Percentiles rank a stretch among this genome's conserved stretches.
Evolutionary conservation across 768 basidiomycete genomes (phyloP).

Genomic region (Gloeophyllum trabeum): DNA sequence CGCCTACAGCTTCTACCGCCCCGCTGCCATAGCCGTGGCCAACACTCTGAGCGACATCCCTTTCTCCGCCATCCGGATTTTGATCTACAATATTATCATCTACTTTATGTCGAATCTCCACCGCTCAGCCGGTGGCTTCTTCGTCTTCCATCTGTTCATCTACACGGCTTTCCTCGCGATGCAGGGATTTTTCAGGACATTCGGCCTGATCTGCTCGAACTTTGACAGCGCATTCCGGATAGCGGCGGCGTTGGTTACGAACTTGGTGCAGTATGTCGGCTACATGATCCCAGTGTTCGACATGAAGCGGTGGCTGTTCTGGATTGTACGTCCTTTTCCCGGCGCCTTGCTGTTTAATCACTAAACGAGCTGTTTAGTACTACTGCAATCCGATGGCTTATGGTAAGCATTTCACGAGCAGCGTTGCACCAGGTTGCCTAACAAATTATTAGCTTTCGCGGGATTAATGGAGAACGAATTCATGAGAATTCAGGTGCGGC

Average conservation of each 20-base stretch:
- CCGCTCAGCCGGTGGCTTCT: slow-evolving; percentile 30
- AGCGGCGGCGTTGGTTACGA: slow-evolving; percentile 62
- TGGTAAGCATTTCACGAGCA: slow-evolving; percentile 22
- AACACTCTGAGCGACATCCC: slow-evolving; percentile 63
- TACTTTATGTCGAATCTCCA: slow-evolving; percentile 56
- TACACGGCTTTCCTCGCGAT: slow-evolving; percentile 59
- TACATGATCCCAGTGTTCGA: slow-evolving; percentile 55
- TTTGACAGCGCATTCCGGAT: slow-evolving; percentile 44
- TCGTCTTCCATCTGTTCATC: slow-evolving; percentile 54
- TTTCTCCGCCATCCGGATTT: slow-evolving; percentile 46
- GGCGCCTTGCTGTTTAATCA: slow-evolving; percentile 2
- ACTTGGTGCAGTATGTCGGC: slow-evolving; percentile 63
- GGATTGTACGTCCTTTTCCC: slow-evolving; percentile 45
- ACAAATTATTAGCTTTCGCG: slow-evolving; percentile 44
- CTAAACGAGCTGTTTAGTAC: slow-evolving; percentile 31
- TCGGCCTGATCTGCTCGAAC: slow-evolving; percentile 44
- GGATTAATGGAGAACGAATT: slow-evolving; percentile 84
- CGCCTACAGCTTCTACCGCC: slow-evolving; percentile 53
- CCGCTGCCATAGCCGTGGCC: slow-evolving; percentile 51
- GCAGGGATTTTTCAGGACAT: slow-evolving; percentile 78
- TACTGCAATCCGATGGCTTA: slow-evolving; percentile 75
- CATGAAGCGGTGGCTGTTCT: slow-evolving; percentile 80
- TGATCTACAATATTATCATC: slow-evolving; percentile 53
- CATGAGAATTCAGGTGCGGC: slow-evolving; percentile 44
- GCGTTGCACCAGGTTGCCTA: not conserved